Evolutionary conservation across 1,139 yeast genomes (phyloP).

Genomic region (Magnusiomyces suaveolens): DNA sequence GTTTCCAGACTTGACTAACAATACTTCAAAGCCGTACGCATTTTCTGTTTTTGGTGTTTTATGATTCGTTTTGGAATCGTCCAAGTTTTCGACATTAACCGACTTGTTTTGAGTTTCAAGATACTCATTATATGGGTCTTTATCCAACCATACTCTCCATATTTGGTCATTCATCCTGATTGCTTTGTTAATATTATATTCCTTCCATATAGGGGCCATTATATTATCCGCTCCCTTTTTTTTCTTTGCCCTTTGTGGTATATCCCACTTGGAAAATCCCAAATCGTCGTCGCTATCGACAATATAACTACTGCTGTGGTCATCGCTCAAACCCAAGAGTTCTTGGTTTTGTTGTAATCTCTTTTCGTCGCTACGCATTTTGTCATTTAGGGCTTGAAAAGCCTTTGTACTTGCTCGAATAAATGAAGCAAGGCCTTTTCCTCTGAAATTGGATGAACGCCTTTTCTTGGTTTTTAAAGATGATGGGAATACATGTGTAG

Average conservation of each 20-base stretch:
- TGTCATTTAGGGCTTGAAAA: not conserved
- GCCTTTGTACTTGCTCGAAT: not conserved
- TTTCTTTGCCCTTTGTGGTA: not conserved
- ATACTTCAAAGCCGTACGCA: not conserved
- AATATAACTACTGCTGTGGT: not conserved
- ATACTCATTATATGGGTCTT: not conserved
- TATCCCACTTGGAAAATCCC: not conserved
- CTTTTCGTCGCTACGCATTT: not conserved
- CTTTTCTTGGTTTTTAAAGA: not conserved
- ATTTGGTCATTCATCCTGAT: not conserved
- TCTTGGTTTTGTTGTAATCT: not conserved
- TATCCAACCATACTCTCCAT: not conserved
- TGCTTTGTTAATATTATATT: not conserved
- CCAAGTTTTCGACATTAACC: no score
- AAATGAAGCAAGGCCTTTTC: not conserved
- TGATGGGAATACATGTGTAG: not conserved
- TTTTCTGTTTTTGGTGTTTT: not conserved
- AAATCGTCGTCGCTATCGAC: not conserved
- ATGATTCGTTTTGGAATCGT: no score
- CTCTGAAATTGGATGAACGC: not conserved
- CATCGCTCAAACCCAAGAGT: not conserved
- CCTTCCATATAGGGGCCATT: not conserved
- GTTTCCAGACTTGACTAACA: not conserved
- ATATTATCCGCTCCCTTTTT: not conserved
- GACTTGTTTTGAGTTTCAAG: not conserved